phyloP scores from a whole-genome alignment of 495 filamentous ascomycete genomes.

The Talaromyces liani region DNA sequence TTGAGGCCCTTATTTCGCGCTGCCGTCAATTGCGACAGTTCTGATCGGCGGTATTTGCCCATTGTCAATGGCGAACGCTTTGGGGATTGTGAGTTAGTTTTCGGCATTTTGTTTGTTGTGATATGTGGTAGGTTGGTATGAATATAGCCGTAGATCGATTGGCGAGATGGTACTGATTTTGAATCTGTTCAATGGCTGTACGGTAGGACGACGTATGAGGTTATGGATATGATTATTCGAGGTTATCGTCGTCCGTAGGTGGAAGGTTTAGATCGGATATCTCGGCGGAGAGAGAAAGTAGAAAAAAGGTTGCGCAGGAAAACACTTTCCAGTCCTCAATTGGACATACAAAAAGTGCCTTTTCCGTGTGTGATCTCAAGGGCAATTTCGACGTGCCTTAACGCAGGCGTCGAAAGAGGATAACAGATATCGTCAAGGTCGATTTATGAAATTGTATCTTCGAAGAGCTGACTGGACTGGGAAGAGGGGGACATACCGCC shows the following conservation, averaged over 20 bases:
- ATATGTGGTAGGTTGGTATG: conserved; percentile 4
- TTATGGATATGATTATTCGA: background rate
- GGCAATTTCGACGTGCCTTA: conserved; percentile 39
- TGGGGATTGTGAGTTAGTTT: conserved; percentile 19
- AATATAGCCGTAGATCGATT: background rate
- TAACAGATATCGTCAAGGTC: conserved; percentile 69
- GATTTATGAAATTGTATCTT: conserved; percentile 55
- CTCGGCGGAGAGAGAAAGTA: conserved; percentile 7
- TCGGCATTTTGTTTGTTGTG: conserved; percentile 19
- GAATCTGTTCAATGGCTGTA: background rate
- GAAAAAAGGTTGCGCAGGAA: conserved; percentile 15
- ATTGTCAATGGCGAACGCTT: conserved; percentile 25
- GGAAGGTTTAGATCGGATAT: background rate
- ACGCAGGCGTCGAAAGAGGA: conserved; percentile 47
- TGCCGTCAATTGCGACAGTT: conserved; percentile 6
- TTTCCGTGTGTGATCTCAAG: conserved; percentile 30
- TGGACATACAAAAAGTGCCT: conserved; percentile 31
- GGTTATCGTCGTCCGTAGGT: background rate
- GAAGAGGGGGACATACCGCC: conserved; percentile 58
- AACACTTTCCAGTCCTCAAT: conserved; percentile 32
- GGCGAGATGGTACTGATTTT: background rate
- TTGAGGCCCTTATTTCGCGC: conserved; percentile 14
- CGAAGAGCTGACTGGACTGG: conserved; percentile 74
- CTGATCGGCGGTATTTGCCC: conserved; percentile 17
- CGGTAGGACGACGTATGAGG: background rate